Evolutionary conservation across 208 protist genomes (phyloP).

Genomic region (Trypanosoma lewisi): DNA sequence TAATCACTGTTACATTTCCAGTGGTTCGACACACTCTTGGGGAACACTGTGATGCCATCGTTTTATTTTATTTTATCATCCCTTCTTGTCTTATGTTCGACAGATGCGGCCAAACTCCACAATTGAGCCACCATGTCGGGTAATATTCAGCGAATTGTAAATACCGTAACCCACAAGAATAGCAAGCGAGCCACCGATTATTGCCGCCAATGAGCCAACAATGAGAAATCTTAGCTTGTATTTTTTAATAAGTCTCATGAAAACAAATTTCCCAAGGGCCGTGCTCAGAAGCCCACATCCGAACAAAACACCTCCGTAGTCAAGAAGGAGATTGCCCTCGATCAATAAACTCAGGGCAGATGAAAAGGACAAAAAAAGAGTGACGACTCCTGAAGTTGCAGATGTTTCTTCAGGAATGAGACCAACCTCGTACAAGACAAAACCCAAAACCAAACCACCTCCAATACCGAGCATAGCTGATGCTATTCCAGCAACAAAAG

Average conservation of each 20-base stretch:
- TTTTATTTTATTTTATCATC: too few species aligned
- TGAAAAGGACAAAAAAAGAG: slow-evolving; percentile 81
- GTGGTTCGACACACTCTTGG: too few species aligned
- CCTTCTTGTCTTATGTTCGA: not conserved
- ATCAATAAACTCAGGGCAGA: slow-evolving; percentile 55
- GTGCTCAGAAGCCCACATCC: slow-evolving; percentile 60
- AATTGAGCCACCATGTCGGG: slow-evolving; percentile 33
- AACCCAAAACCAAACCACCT: slow-evolving; percentile 78
- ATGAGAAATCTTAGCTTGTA: slow-evolving; percentile 63
- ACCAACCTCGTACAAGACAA: slow-evolving; percentile 78
- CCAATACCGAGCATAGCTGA: slow-evolving; percentile 84
- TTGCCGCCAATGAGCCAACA: slow-evolving; percentile 50
- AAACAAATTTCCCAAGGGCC: slow-evolving; percentile 60
- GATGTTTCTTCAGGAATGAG: slow-evolving; percentile 75
- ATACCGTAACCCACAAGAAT: slow-evolving; percentile 70
- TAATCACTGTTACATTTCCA: too few species aligned
- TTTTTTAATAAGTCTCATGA: slow-evolving; percentile 74
- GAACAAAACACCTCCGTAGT: slow-evolving; percentile 65
- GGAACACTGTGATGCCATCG: too few species aligned
- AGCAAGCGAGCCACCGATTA: slow-evolving; percentile 70
- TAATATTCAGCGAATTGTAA: slow-evolving; percentile 51
- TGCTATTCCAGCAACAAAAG: slow-evolving; percentile 68
- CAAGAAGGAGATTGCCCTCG: slow-evolving; percentile 45
- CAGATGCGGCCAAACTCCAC: slow-evolving; percentile 62
- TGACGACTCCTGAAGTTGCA: slow-evolving; percentile 67